Conservation (phyloP, 2,329 filamentous ascomycete species). For the Fusarium gaditjirri region DNA sequence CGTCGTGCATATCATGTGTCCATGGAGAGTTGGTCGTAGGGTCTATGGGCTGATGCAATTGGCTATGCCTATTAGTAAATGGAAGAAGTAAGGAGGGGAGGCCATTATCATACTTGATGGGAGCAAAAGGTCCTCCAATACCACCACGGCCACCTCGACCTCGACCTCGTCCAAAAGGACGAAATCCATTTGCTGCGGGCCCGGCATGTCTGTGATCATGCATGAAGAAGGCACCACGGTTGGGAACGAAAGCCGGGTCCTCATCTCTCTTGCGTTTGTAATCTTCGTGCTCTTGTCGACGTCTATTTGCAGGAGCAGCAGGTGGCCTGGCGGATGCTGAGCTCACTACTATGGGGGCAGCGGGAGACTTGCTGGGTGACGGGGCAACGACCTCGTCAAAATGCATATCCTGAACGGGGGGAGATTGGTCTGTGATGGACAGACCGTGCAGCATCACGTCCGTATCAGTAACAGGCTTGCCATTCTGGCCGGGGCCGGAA, state of each 20-base stretch:
- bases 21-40: slow-evolving; percentile 79
- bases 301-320: slow-evolving; percentile 73
- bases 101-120: slow-evolving; percentile 68
- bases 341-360: slow-evolving; percentile 65
- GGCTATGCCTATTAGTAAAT: slow-evolving; percentile 47
- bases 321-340: slow-evolving; percentile 61
- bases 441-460: slow-evolving; percentile 69
- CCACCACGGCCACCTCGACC: slow-evolving; percentile 70
- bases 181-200: slow-evolving; percentile 80
- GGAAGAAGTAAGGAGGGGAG: background rate
- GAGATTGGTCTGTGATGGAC: slow-evolving; percentile 56
- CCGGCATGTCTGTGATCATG: slow-evolving; percentile 89
- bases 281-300: slow-evolving; percentile 88
- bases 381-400: slow-evolving; percentile 56
- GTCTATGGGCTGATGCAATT: slow-evolving; percentile 61
- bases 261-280: slow-evolving; percentile 88
- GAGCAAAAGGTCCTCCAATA: slow-evolving; percentile 67
- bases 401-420: slow-evolving; percentile 57
- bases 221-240: slow-evolving; percentile 95
- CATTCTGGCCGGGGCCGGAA: slow-evolving; percentile 48
- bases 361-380: slow-evolving; percentile 54
- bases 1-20: slow-evolving; percentile 95
- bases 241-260: slow-evolving; percentile 93
- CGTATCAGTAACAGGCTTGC: slow-evolving; percentile 60
- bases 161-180: slow-evolving; percentile 74